Base-by-base conservation (phyloP, 495 filamentous ascomycete species). In the Xylaria curta region DNA sequence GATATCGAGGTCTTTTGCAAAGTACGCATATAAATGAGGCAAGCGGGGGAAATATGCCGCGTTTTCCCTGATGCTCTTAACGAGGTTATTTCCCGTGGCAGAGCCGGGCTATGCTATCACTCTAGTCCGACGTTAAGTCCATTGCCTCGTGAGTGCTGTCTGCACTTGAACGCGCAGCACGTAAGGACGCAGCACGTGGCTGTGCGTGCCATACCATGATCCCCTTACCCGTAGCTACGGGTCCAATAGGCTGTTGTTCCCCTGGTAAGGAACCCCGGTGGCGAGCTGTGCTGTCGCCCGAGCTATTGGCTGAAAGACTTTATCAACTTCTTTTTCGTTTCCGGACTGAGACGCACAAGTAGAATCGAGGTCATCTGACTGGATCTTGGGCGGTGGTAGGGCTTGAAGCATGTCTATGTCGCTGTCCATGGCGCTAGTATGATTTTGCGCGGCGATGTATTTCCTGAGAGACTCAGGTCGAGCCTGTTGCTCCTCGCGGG, bases 401-500 rank as follows among this genome's bases (percentile, higher is more conserved):
- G 33, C 38, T 60, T 47, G 53, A 46, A 38, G 56, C 66, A 53
- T 21, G 36, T 67, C 33, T 1, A 54, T 42, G 19, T 44, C 47
- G 8, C 33, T 47, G 33, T 31, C 21, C n/a, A 21, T 49, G 36
- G 42, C 21, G 28, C 53, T 53, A 19, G 40, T 28, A 2, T 26
- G n/a, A 6, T 1, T n/a, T 36, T 60, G 66, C 5, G 40, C 9
- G 4, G 1, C 5, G 15, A 28, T 9, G 15, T 24, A 7, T 13
- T 51, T 36, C 46, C 33, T 61, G 9, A 51, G n/a, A 19, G 67
- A 56, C 58, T 53, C 9, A 7, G 56, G 46, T 0, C 42, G 67
- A 15, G 5, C 56, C 6, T 12, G 28, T 8, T 69, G 67, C 15
- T 69, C 31, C 4, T 26, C 31, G 28, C 67, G 67, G 10, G 69